A percentile compares a stretch with the other conserved stretches of the same genome.
These are phyloP conservation scores for Podila clonocystis DNA, from an alignment of 192 early-diverging fungal genomes.

Conservation along the genomic window DNA sequence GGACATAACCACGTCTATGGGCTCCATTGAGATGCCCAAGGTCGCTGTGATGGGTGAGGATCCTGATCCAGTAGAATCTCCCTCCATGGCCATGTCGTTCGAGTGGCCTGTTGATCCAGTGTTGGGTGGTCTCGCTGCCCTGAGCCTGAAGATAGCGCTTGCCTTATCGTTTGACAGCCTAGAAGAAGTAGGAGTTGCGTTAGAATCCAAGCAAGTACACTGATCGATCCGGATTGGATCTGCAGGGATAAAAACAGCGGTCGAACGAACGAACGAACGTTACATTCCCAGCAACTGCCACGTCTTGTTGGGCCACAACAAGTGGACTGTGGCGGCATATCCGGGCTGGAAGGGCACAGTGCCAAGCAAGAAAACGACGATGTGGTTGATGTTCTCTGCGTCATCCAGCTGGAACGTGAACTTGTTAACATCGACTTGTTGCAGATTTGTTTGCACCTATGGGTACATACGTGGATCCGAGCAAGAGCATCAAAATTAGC, in stretches of 20 bases:
- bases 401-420: slow-evolving; percentile 93
- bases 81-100: slow-evolving; percentile 51
- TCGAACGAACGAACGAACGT: slow-evolving; percentile 2
- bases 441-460: slow-evolving; percentile 90
- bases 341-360: slow-evolving; percentile 88
- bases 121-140: slow-evolving; percentile 7
- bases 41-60: slow-evolving; percentile 62
- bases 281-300: slow-evolving; percentile 84
- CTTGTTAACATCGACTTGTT: slow-evolving; percentile 87
- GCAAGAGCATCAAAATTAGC: no score
- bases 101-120: not conserved
- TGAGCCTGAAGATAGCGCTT: slow-evolving; percentile 82
- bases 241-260: not conserved
- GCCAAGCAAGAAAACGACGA: slow-evolving; percentile 93
- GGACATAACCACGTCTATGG: slow-evolving; percentile 74
- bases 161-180: slow-evolving; percentile 86
- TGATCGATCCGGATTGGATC: not conserved
- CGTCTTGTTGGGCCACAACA: slow-evolving; percentile 84
- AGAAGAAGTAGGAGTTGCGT: not conserved
- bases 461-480: not conserved
- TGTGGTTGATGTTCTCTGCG: slow-evolving; percentile 90
- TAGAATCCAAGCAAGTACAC: not conserved
- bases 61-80: slow-evolving; percentile 8
- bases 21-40: slow-evolving; percentile 95
- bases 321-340: slow-evolving; percentile 93